phyloP scores from a whole-genome alignment of 768 basidiomycete species.

The Hygrophorus pudorinus region DNA sequence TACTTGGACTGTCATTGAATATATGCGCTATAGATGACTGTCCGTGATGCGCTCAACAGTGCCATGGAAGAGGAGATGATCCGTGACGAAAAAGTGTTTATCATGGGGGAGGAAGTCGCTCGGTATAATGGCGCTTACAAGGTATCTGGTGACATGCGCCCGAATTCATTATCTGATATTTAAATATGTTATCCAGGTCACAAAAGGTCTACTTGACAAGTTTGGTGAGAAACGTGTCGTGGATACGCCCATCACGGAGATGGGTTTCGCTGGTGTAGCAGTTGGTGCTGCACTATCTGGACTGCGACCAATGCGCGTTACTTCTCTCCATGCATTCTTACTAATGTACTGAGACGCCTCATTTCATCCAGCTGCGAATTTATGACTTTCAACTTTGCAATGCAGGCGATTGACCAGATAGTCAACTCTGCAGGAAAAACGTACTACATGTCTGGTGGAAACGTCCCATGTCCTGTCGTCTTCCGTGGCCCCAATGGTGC shows the following conservation, averaged over 20 bases:
- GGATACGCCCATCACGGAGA: slow-evolving; percentile 95
- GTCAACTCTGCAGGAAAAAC: slow-evolving; percentile 99
- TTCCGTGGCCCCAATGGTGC: slow-evolving; percentile 99
- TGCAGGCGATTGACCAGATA: slow-evolving; percentile 99
- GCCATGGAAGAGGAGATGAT: slow-evolving; percentile 99
- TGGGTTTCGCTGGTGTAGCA: slow-evolving; percentile 97
- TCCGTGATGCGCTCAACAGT: slow-evolving; percentile 92
- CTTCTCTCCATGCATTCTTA: background rate
- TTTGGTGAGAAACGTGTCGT: slow-evolving; percentile 98
- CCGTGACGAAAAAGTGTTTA: slow-evolving; percentile 88
- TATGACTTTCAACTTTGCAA: slow-evolving; percentile 99
- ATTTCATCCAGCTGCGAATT: slow-evolving; percentile 77
- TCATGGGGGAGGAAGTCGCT: slow-evolving; percentile 97
- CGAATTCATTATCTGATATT: background rate
- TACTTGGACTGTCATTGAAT: background rate
- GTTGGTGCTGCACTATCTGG: slow-evolving; percentile 92
- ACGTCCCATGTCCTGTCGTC: slow-evolving; percentile 95
- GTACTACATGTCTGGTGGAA: slow-evolving; percentile 99
- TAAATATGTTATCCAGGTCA: slow-evolving; percentile 49
- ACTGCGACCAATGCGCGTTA: slow-evolving; percentile 77
- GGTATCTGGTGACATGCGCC: slow-evolving; percentile 28
- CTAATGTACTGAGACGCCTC: slow-evolving; percentile 10
- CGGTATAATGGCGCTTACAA: slow-evolving; percentile 98
- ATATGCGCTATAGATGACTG: slow-evolving; percentile 66
- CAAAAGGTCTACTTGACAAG: slow-evolving; percentile 97